Evolutionary conservation across 345 rosid genomes (phyloP).

Genomic region (Populus tremula): DNA sequence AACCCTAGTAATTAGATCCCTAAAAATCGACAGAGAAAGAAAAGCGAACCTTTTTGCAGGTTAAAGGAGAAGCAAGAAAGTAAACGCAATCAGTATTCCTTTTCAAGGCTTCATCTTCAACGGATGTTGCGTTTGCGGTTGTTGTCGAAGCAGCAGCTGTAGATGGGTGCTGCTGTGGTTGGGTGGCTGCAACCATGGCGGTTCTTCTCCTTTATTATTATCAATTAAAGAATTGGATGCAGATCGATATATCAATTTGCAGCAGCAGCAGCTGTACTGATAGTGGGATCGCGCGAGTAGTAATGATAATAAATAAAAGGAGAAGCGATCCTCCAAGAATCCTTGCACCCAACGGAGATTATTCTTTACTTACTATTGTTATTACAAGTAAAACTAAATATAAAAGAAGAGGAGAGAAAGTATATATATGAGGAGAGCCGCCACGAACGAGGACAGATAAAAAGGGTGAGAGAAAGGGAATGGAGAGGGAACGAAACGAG

Average conservation of each 20-base stretch:
- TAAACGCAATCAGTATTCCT: conserved; percentile 94
- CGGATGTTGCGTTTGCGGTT: conserved; percentile 19
- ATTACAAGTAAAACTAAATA: not conserved
- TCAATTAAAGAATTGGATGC: not conserved
- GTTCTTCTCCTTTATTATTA: conserved; percentile 1
- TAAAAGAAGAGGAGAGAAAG: not conserved
- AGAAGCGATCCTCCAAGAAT: not conserved
- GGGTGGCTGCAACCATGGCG: conserved; percentile 60
- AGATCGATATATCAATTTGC: not conserved
- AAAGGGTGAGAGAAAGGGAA: not conserved
- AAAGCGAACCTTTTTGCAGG: conserved; percentile 86
- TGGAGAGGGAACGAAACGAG: not conserved
- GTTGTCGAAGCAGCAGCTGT: conserved; percentile 7
- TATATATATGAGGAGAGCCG: not conserved
- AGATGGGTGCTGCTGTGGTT: conserved; percentile 36
- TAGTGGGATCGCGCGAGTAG: not conserved
- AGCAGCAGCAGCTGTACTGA: not conserved
- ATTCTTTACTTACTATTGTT: not conserved
- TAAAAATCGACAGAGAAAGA: not conserved
- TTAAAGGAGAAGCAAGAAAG: conserved; percentile 91
- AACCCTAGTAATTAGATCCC: conserved; percentile 34
- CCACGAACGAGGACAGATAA: not conserved
- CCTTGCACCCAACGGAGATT: not conserved
- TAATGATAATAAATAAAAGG: not conserved
- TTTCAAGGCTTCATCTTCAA: conserved; percentile 78